A percentile compares a stretch with the other conserved stretches of the same genome.
Conservation (phyloP, 1,284 basidiomycete species). For the Trametes pubescens region DNA sequence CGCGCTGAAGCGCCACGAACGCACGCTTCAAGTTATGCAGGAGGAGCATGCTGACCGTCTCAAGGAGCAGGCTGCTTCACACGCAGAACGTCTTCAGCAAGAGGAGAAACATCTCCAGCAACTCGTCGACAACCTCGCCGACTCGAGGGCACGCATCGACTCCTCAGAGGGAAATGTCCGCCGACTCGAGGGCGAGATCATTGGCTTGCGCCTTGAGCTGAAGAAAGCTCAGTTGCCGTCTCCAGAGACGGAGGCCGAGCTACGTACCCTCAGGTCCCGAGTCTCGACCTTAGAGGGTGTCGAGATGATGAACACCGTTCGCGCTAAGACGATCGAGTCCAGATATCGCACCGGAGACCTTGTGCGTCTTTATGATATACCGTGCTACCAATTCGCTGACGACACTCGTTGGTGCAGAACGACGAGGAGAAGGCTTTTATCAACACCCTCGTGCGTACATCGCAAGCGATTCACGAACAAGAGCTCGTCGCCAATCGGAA, state of each 20-base stretch:
- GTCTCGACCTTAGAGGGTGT: conserved; percentile 40
- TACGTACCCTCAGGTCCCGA: conserved; percentile 36
- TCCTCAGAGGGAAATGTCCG: conserved; percentile 27
- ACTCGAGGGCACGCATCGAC: conserved; percentile 23
- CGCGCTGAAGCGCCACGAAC: conserved; percentile 31
- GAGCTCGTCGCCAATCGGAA: conserved; percentile 48
- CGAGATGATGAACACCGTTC: conserved; percentile 36
- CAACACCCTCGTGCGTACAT: conserved; percentile 42
- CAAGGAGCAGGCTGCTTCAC: conserved; percentile 24
- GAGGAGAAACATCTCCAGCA: conserved; percentile 33
- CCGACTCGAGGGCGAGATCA: conserved; percentile 28
- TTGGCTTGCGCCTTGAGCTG: conserved; percentile 34
- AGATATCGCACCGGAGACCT: conserved; percentile 47
- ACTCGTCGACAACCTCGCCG: conserved; percentile 32
- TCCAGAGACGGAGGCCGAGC: conserved; percentile 33
- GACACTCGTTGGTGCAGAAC: conserved; percentile 31
- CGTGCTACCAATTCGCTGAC: conserved; percentile 4
- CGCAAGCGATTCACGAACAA: conserved; percentile 46
- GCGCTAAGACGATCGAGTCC: conserved; percentile 43
- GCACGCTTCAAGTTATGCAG: conserved; percentile 20
- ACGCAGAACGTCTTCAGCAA: conserved; percentile 22
- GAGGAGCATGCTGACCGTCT: conserved; percentile 34
- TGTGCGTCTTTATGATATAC: conserved; percentile 34
- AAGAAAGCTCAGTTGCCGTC: conserved; percentile 33
- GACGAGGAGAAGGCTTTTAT: conserved; percentile 48